A percentile compares a stretch with the other conserved stretches of the same genome.
Conservation (phyloP, 257 asterid genomes). For the Ehretia macrophylla region DNA sequence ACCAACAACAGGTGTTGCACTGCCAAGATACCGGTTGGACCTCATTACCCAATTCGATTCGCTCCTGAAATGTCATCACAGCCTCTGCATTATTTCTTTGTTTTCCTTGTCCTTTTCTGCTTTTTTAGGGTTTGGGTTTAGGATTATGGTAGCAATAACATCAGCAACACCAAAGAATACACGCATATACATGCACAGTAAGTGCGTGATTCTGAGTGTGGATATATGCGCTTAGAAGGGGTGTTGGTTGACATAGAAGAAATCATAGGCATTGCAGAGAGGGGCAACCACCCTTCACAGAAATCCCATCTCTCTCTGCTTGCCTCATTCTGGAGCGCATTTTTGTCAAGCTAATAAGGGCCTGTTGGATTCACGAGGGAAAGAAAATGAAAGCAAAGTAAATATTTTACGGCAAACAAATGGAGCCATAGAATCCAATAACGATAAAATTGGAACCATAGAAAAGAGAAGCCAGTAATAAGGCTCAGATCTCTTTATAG, state of each 20-base stretch:
- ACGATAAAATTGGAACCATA: too few relatives aligned
- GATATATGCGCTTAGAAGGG: slow-evolving; percentile 1
- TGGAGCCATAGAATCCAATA: too few relatives aligned
- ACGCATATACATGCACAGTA: too few relatives aligned
- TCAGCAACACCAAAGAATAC: not conserved
- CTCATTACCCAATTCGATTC: too few relatives aligned
- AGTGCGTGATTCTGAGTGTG: not conserved
- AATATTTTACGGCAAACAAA: too few relatives aligned
- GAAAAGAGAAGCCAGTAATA: too few relatives aligned
- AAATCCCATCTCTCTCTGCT: slow-evolving; percentile 8
- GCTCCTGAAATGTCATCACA: slow-evolving; percentile 21
- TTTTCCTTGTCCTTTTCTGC: not conserved
- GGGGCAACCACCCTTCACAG: slow-evolving; percentile 5
- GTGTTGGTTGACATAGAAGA: slow-evolving; percentile 12
- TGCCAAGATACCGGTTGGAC: too few relatives aligned
- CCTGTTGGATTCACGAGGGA: not conserved
- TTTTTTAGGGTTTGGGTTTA: not conserved
- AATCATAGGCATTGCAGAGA: slow-evolving; percentile 16
- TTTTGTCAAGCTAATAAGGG: too few relatives aligned
- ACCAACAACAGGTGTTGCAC: too few relatives aligned
- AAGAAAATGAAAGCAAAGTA: too few relatives aligned
- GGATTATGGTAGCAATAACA: not conserved
- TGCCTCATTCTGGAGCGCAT: slow-evolving; percentile 2
- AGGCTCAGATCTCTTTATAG: too few relatives aligned
- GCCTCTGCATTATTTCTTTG: not conserved